Conservation (phyloP, 352 stramenopile genomes). For the Globisporangium nodosum region DNA sequence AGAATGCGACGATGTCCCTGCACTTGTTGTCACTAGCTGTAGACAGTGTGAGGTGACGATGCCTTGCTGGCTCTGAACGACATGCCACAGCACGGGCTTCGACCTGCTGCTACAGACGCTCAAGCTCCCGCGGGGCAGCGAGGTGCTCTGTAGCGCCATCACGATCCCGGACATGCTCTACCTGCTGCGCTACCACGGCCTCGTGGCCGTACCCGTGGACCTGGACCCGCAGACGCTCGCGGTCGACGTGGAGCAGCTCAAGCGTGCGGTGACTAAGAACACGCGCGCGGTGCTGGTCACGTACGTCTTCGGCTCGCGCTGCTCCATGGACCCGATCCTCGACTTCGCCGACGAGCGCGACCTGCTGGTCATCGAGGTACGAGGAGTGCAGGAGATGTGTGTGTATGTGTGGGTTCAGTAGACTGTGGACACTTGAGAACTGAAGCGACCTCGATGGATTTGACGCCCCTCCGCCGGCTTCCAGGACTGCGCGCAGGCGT, state of each 20-base stretch:
- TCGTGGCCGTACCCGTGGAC: conserved; percentile 75
- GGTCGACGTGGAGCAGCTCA: conserved; percentile 43
- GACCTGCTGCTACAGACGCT: conserved; percentile 76
- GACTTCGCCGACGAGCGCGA: conserved; percentile 43
- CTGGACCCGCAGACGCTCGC: conserved; percentile 58
- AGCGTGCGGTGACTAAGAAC: conserved; percentile 46
- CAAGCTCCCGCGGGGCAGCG: conserved; percentile 51
- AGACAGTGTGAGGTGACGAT: not conserved
- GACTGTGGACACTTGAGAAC: no score
- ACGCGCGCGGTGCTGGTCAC: conserved; percentile 67
- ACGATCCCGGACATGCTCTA: conserved; percentile 87
- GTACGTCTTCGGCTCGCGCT: conserved; percentile 73
- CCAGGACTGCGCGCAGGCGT: conserved; percentile 73
- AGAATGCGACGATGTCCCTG: no score
- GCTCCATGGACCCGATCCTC: conserved; percentile 44
- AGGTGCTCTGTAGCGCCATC: conserved; percentile 78
- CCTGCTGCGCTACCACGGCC: conserved; percentile 59
- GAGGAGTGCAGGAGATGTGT: not conserved
- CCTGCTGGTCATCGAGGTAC: conserved; percentile 58
- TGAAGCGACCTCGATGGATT: no score
- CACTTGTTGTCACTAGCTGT: no score
- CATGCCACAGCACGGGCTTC: conserved; percentile 57
- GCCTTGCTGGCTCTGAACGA: not conserved
- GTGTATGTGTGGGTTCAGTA: no score
- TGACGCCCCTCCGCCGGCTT: no score